Evolutionary conservation across 148 eudicot genomes (phyloP), one percentile per base, ranked within the genome.

Genomic region (Heliamphora exappendiculata): DNA sequence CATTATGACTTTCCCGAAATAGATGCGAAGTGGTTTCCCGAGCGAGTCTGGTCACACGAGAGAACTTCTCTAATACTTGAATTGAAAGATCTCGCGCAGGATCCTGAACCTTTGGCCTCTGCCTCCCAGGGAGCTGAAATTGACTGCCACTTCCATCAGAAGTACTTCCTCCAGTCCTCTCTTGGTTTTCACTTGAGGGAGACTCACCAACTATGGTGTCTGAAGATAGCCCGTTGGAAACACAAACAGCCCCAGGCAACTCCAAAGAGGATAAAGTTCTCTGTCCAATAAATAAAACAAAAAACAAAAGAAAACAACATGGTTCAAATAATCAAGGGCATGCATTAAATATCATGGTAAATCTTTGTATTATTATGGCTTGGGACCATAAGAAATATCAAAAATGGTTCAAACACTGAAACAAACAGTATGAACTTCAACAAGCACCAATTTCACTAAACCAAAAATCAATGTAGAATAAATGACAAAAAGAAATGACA

Each of bases 21-120:
- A 95, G 85, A 74, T 91, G 97, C 11, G 98, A 88, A 77, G 96
- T 90, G 75, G 99, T 95, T 83, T 95, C 97, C 84, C 99, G 91
- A 71, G 99, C 99, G 89, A 95, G 89, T 86, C 88, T 88, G 64
- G 99, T 95, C 67, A 95, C 97, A 79, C 89, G 96, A 79, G 99
- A 95, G 79, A 95, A 95, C 79, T 92, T 95, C 84, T 95, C 99
- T 81, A 95, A 81, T 29, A 95, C 97, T 78, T 92, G 94, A 67
- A 95, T 92, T 29, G 99, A 90, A 71, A 95, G 67, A 85, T 95
- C 97, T 55, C 89, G 89, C 75, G 91, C 90, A 86, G 97, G 97
- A 89, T 95, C 97, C 79, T 82, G 83, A 81, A 69, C 64, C 84
- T 90, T 96, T 63, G 84, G 89, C 79, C 84, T 88, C 87, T 72